phyloP scores from a whole-genome alignment of 169 alveolate species.

The Plasmodium cynomolgi region DNA sequence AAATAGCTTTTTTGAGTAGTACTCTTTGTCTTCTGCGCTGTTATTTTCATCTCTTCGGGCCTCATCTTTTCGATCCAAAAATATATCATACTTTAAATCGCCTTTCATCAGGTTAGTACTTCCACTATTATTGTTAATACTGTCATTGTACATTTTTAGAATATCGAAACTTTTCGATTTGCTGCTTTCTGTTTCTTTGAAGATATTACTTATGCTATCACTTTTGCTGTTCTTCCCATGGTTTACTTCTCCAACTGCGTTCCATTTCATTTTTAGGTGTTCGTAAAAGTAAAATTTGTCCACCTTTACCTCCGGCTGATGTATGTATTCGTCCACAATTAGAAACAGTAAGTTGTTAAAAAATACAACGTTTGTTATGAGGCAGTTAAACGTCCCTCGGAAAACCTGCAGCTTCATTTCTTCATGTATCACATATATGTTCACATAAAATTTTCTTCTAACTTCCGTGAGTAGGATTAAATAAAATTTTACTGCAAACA shows the following conservation, averaged over 20 bases:
- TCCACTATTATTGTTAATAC: constrained; percentile 16
- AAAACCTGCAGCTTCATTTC: constrained; percentile 43
- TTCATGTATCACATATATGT: constrained; percentile 61
- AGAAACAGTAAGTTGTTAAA: constrained; percentile 55
- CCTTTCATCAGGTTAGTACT: neutral
- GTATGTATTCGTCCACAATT: constrained; percentile 19
- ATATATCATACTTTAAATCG: constrained; percentile 28
- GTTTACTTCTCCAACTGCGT: constrained; percentile 1
- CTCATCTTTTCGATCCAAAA: neutral
- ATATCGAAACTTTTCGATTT: constrained; percentile 9
- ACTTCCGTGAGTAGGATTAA: constrained; percentile 35
- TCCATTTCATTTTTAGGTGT: constrained; percentile 23
- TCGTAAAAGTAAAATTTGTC: constrained; percentile 61
- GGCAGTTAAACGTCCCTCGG: neutral
- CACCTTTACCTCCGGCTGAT: constrained; percentile 39
- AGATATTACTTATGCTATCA: neutral
- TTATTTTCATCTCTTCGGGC: constrained; percentile 8
- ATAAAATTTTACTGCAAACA: constrained; percentile 53
- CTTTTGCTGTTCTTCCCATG: constrained; percentile 5
- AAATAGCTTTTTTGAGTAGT: constrained; percentile 5
- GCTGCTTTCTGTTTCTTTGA: constrained; percentile 5
- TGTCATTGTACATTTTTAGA: constrained; percentile 8
- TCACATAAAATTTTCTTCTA: constrained; percentile 15
- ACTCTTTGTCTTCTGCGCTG: constrained; percentile 13
- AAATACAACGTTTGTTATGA: constrained; percentile 32